Percentiles rank a stretch among this genome's conserved stretches.
phyloP scores from a whole-genome alignment of 2,329 filamentous ascomycete species.

The Exophiala sp. region DNA sequence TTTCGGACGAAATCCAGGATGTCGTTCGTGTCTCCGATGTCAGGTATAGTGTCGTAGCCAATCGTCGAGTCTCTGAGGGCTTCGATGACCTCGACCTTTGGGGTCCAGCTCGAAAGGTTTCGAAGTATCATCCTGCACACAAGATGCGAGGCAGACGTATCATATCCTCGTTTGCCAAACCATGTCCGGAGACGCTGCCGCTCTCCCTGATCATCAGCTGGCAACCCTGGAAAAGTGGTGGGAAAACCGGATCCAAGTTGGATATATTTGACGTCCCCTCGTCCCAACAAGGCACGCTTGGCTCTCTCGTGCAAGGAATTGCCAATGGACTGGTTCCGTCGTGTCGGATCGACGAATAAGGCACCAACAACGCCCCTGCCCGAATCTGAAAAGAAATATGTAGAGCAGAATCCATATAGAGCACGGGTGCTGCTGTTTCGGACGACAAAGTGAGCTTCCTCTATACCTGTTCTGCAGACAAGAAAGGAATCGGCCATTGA shows the following conservation, averaged over 20 bases:
- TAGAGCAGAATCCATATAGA: constrained; percentile 86
- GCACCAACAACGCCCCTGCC: constrained; percentile 75
- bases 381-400: constrained; percentile 68
- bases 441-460: constrained; percentile 85
- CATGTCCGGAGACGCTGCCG: constrained; percentile 63
- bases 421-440: constrained; percentile 88
- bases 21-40: background rate
- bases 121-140: background rate
- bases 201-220: constrained; percentile 59
- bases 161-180: constrained; percentile 87
- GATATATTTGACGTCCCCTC: constrained; percentile 68
- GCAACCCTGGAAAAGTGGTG: constrained; percentile 78
- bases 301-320: constrained; percentile 83
- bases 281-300: constrained; percentile 68
- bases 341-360: constrained; percentile 78
- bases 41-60: background rate
- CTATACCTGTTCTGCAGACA: constrained; percentile 53
- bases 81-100: background rate
- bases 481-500: constrained; percentile 69
- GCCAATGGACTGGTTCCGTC: constrained; percentile 84
- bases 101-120: background rate
- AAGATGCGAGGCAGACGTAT: constrained; percentile 48
- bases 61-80: background rate
- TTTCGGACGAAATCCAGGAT: constrained; percentile 27
- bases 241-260: constrained; percentile 73